Percentiles rank a stretch among this genome's conserved stretches.
Evolutionary conservation across 106 monocot genomes (phyloP).

Genomic region (Acorus calamus): DNA sequence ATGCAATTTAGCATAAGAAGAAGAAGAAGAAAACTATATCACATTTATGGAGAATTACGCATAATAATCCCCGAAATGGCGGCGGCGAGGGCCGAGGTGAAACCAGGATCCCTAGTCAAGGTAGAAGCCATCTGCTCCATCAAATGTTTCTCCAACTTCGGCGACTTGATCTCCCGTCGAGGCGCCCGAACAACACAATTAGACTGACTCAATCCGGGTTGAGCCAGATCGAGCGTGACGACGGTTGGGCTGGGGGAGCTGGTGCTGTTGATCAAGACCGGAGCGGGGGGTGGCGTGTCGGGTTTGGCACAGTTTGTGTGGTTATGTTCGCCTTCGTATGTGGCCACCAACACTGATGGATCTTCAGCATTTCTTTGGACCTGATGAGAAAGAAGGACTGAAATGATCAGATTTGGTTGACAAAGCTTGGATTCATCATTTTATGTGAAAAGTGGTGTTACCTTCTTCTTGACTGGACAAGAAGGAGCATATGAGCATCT

Average conservation of each 20-base stretch:
- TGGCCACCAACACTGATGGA: conserved; percentile 12
- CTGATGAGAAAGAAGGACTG: not conserved
- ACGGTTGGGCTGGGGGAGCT: no score
- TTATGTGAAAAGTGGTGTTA: not conserved
- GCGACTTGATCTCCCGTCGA: conserved; percentile 8
- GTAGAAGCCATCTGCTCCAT: conserved; percentile 41
- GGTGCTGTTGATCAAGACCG: not conserved
- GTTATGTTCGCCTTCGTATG: conserved; percentile 25
- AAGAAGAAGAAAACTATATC: no score
- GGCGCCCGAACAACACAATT: not conserved
- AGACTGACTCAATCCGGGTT: no score
- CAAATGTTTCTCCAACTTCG: conserved; percentile 19
- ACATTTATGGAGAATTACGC: not conserved
- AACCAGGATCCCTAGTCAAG: conserved; percentile 32
- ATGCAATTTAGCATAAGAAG: no score
- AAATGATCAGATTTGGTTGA: not conserved
- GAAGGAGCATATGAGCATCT: conserved; percentile 11
- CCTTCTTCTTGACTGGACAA: conserved; percentile 30
- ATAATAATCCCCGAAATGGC: conserved; percentile 33
- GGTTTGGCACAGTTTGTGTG: not conserved
- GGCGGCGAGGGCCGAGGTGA: conserved; percentile 30
- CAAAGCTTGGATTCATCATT: not conserved
- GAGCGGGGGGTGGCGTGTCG: not conserved
- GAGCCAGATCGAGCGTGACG: no score
- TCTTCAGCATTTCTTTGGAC: conserved; percentile 16